These are phyloP conservation scores for Acacia confusa DNA, from an alignment of 306 rosid species.

Conservation along the genomic window DNA sequence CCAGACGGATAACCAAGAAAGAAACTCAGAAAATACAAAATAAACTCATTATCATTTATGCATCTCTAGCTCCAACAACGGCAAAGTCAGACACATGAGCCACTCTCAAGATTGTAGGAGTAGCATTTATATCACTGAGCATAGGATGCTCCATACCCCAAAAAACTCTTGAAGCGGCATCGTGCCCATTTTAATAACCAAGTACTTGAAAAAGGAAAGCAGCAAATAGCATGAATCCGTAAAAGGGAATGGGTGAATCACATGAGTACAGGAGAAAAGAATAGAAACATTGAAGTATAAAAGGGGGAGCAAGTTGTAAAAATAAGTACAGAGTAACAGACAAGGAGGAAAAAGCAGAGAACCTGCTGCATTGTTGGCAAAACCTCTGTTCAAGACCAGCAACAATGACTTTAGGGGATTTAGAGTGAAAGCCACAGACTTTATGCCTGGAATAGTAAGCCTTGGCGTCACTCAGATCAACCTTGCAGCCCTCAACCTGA, in stretches of 20 bases:
- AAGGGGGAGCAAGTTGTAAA: not conserved
- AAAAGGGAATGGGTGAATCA: not conserved
- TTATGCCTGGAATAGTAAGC: conserved; percentile 92
- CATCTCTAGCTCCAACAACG: not conserved
- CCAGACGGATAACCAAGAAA: not conserved
- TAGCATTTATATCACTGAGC: not conserved
- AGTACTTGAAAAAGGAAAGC: not conserved
- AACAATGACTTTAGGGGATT: conserved; percentile 72
- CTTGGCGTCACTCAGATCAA: conserved; percentile 84
- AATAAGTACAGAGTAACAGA: not conserved
- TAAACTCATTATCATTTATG: not conserved
- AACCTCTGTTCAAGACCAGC: conserved; percentile 80
- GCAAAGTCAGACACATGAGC: not conserved
- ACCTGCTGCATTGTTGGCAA: conserved; percentile 97
- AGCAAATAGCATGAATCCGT: not conserved
- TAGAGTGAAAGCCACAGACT: conserved; percentile 87
- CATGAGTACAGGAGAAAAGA: not conserved
- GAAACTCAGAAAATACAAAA: not conserved
- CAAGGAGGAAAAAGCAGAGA: too few species aligned
- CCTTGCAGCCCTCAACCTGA: conserved; percentile 84
- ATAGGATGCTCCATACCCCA: conserved; percentile 1
- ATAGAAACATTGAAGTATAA: not conserved
- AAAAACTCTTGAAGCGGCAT: not conserved
- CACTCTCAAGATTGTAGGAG: not conserved
- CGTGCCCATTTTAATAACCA: not conserved